phyloP scores from a whole-genome alignment of 139 green algal genomes.

The Coelastrella sp. region DNA sequence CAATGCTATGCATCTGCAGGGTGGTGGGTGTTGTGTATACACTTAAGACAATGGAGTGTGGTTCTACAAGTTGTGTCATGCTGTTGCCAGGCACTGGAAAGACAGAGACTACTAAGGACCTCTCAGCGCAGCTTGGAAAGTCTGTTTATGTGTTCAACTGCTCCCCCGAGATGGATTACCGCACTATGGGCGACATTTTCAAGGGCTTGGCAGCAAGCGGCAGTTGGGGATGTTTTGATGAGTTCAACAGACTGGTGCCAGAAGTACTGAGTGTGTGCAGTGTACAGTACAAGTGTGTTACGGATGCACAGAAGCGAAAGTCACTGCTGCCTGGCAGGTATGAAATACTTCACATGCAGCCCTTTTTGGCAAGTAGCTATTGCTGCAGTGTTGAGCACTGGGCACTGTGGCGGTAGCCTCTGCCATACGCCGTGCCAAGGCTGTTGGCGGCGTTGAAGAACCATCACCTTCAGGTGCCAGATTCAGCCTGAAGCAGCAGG shows the following conservation, averaged over 20 bases:
- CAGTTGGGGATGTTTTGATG: slow-evolving; percentile 89
- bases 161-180: slow-evolving; percentile 86
- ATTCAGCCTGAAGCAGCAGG: too few relatives aligned
- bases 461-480: too few relatives aligned
- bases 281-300: slow-evolving; percentile 91
- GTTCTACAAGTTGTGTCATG: background rate
- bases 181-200: slow-evolving; percentile 92
- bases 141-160: slow-evolving; percentile 93
- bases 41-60: too few relatives aligned
- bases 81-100: slow-evolving; percentile 76
- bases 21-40: too few relatives aligned
- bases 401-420: background rate
- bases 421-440: too few relatives aligned
- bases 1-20: too few relatives aligned
- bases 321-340: slow-evolving; percentile 80
- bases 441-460: too few relatives aligned
- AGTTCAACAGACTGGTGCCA: slow-evolving; percentile 77
- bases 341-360: background rate
- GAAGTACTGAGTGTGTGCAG: slow-evolving; percentile 85
- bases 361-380: background rate
- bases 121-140: slow-evolving; percentile 89
- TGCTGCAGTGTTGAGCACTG: background rate
- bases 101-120: slow-evolving; percentile 90
- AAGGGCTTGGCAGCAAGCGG: slow-evolving; percentile 80
- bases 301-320: slow-evolving; percentile 87